These are phyloP conservation scores for Moesziomyces sp. DNA, from an alignment of 1,284 basidiomycete species.

Conservation along the genomic window DNA sequence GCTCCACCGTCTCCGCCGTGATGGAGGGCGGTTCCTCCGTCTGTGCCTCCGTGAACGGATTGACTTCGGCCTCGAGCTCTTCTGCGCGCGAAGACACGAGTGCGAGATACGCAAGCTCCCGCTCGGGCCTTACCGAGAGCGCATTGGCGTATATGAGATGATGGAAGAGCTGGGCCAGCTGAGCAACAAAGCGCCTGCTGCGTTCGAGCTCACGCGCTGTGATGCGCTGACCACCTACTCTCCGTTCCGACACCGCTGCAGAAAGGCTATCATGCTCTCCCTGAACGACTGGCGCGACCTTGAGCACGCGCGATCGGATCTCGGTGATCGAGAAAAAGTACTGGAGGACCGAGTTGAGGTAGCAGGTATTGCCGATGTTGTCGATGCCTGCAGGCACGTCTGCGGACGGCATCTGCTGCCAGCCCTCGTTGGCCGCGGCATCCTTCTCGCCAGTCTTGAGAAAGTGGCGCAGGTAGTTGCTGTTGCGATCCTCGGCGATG, in stretches of 20 bases:
- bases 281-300: slow-evolving; percentile 72
- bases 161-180: slow-evolving; percentile 81
- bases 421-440: slow-evolving; percentile 22
- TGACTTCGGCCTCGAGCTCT: slow-evolving; percentile 69
- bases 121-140: slow-evolving; percentile 80
- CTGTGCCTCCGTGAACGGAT: slow-evolving; percentile 6
- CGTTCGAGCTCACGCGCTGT: slow-evolving; percentile 81
- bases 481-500: slow-evolving; percentile 76
- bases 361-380: slow-evolving; percentile 93
- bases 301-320: slow-evolving; percentile 79
- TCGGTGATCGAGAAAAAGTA: slow-evolving; percentile 96
- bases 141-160: slow-evolving; percentile 78
- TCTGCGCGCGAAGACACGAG: slow-evolving; percentile 89
- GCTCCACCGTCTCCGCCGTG: too few species aligned
- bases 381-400: slow-evolving; percentile 86
- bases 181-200: slow-evolving; percentile 80
- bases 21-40: neutral
- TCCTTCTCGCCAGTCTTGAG: slow-evolving; percentile 75
- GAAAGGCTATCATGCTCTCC: slow-evolving; percentile 61
- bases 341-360: slow-evolving; percentile 86
- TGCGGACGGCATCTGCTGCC: slow-evolving; percentile 67
- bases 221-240: slow-evolving; percentile 86
- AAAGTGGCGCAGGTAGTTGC: slow-evolving; percentile 76
- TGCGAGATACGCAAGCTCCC: slow-evolving; percentile 90
- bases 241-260: slow-evolving; percentile 8